Percentiles rank a stretch among this genome's conserved stretches.
Evolutionary conservation across 2,329 filamentous ascomycete species (phyloP).

Genomic region (Claviceps capensis): DNA sequence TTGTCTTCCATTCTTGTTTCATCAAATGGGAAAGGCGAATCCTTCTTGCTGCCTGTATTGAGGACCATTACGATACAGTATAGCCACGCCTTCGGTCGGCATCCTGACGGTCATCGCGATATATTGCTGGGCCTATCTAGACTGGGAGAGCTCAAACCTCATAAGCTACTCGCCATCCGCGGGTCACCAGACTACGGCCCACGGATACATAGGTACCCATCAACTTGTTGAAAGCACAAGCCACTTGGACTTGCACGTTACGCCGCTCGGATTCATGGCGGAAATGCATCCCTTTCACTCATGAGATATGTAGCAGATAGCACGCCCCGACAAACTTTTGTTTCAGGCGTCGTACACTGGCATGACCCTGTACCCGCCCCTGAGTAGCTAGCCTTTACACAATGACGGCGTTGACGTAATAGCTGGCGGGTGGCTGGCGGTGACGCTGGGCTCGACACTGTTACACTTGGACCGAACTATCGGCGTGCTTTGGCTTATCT

Average conservation of each 20-base stretch:
- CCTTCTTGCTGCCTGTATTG: too few relatives aligned
- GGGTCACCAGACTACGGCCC: neutral
- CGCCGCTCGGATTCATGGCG: neutral
- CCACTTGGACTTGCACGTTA: too few relatives aligned
- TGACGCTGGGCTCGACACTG: neutral
- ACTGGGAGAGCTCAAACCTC: neutral
- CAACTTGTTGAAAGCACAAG: neutral
- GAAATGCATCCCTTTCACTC: neutral
- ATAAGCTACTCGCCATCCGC: neutral
- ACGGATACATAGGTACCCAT: neutral
- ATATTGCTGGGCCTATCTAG: too few relatives aligned
- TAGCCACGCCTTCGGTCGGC: too few relatives aligned
- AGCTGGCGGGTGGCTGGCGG: neutral
- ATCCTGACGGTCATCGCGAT: too few relatives aligned
- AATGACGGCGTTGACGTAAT: conserved; percentile 3
- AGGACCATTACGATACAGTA: too few relatives aligned
- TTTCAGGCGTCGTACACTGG: neutral
- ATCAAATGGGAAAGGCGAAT: too few relatives aligned
- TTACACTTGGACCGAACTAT: neutral
- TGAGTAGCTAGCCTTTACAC: neutral
- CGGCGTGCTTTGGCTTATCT: neutral
- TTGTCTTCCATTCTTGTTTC: too few relatives aligned
- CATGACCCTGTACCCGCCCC: neutral
- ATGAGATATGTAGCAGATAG: neutral
- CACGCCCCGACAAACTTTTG: neutral